Evolutionary conservation across 306 rosid genomes (phyloP).

Genomic region (Myrica gale): DNA sequence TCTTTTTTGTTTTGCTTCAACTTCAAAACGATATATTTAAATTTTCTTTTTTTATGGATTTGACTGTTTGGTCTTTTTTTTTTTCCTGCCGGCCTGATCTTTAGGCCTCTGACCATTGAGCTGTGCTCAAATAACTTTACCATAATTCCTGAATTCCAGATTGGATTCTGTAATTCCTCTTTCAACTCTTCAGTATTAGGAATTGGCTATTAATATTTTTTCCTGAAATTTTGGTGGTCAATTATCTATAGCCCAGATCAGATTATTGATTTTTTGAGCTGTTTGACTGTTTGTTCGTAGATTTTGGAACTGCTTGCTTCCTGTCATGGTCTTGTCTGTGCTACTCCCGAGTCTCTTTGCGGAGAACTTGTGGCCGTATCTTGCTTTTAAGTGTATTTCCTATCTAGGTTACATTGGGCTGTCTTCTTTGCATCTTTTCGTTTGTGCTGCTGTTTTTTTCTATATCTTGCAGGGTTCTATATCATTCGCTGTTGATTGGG

Average conservation of each 20-base stretch:
- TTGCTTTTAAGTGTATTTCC: background rate
- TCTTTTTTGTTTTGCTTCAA: background rate
- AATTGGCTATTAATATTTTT: background rate
- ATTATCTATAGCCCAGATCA: background rate
- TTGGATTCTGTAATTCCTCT: slow-evolving; percentile 17
- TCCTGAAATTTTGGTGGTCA: background rate
- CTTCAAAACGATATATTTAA: background rate
- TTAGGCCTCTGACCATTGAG: background rate
- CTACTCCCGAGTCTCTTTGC: background rate
- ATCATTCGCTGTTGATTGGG: too few relatives aligned
- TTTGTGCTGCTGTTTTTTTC: background rate
- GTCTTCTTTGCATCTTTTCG: background rate
- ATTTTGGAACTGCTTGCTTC: background rate
- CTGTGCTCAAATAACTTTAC: background rate
- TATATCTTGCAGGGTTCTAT: background rate
- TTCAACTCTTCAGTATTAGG: background rate
- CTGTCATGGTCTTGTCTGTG: background rate
- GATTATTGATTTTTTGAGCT: slow-evolving; percentile 1
- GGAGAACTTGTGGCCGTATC: background rate
- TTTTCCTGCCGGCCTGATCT: background rate
- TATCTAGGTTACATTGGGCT: background rate
- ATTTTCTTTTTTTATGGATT: background rate
- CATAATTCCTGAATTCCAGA: background rate
- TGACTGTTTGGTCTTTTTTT: slow-evolving; percentile 1
- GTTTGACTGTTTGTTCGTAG: slow-evolving; percentile 20